Conservation (phyloP, 495 filamentous ascomycete genomes). For the Aspergillus affinis region DNA sequence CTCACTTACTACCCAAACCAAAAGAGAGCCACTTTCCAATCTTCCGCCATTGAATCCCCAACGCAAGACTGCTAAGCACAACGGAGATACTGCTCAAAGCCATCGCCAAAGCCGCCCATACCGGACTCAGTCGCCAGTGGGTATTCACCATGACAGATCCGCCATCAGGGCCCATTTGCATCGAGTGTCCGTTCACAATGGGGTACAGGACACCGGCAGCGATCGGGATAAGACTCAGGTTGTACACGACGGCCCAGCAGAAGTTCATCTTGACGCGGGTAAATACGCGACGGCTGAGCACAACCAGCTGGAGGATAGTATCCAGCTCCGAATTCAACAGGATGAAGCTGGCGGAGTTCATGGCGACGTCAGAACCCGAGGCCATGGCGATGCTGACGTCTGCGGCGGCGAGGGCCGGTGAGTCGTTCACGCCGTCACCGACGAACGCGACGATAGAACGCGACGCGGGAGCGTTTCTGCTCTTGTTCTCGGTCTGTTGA, state of each 20-base stretch:
- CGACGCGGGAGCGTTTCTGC: constrained; percentile 12
- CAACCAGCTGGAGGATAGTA: constrained; percentile 68
- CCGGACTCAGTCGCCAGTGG: constrained; percentile 65
- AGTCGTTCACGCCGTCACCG: constrained; percentile 89
- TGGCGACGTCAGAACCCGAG: constrained; percentile 81
- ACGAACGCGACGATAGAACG: constrained; percentile 59
- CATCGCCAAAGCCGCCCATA: constrained; percentile 87
- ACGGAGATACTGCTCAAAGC: constrained; percentile 82
- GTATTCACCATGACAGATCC: constrained; percentile 28
- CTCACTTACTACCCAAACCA: constrained; percentile 4
- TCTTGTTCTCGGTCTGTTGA: neutral
- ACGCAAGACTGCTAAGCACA: constrained; percentile 66
- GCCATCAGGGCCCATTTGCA: constrained; percentile 30
- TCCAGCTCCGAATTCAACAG: constrained; percentile 72
- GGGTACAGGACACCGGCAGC: constrained; percentile 82
- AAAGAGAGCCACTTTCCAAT: constrained; percentile 23
- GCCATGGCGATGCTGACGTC: constrained; percentile 85
- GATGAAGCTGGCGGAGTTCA: constrained; percentile 79
- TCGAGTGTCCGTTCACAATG: constrained; percentile 50
- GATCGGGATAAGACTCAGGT: constrained; percentile 73
- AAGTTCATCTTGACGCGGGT: constrained; percentile 83
- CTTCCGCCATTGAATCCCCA: constrained; percentile 47
- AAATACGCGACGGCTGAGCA: constrained; percentile 72
- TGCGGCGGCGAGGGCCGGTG: constrained; percentile 74
- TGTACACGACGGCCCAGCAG: constrained; percentile 86